Percentiles rank a stretch among this genome's conserved stretches.
These are phyloP conservation scores for Salvia hispanica DNA, from an alignment of 257 asterid species.

Conservation along the genomic window DNA sequence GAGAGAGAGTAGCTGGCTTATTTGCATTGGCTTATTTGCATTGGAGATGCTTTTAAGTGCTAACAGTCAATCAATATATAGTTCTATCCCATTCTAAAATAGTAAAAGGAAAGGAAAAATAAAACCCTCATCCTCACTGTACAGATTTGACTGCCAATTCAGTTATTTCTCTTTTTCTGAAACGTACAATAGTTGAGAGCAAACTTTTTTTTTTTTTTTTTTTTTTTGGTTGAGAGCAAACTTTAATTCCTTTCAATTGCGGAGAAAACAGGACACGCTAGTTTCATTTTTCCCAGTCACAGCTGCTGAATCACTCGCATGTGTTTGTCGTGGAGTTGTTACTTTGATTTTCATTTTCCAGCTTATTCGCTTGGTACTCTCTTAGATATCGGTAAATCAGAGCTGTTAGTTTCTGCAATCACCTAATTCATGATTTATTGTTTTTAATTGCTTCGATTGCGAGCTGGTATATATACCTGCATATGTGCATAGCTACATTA, in stretches of 20 bases:
- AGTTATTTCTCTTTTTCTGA: not conserved
- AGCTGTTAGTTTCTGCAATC: not conserved
- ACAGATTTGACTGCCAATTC: conserved; percentile 10
- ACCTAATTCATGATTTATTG: conserved; percentile 7
- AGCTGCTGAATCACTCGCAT: conserved; percentile 17
- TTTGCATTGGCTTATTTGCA: too few species aligned
- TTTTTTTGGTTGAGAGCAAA: too few species aligned
- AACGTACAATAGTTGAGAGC: conserved; percentile 29
- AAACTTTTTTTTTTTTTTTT: too few species aligned
- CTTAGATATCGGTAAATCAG: not conserved
- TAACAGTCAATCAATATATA: conserved; percentile 14
- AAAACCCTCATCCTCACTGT: not conserved
- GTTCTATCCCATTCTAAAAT: not conserved
- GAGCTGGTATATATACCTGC: not conserved
- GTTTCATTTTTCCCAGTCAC: conserved; percentile 17
- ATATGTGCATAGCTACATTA: conserved; percentile 12
- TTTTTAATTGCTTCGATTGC: conserved; percentile 17
- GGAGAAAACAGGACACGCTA: conserved; percentile 2
- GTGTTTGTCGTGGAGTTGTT: conserved; percentile 27
- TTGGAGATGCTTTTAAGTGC: too few species aligned
- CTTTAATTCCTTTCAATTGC: conserved; percentile 3
- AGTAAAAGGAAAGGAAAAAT: not conserved
- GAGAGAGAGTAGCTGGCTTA: too few species aligned
- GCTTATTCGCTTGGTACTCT: not conserved
- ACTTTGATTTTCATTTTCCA: not conserved